Evolutionary conservation across 495 filamentous ascomycete species (phyloP).

Genomic region (Penicillium paradoxum): DNA sequence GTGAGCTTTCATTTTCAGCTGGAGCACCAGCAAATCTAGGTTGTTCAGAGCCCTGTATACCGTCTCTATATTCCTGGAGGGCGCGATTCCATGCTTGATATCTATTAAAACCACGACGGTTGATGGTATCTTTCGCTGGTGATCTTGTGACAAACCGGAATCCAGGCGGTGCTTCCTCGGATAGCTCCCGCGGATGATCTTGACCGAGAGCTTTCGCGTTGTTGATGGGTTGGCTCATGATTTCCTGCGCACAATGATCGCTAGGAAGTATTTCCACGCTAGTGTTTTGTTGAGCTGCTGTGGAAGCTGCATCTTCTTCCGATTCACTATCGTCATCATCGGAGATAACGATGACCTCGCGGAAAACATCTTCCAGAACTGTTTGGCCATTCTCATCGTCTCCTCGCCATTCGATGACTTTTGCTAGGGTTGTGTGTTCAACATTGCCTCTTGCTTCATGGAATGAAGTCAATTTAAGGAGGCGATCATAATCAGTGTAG

Average conservation of each 20-base stretch:
- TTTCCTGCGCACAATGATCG: slow-evolving; percentile 28
- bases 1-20: slow-evolving; percentile 17
- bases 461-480: slow-evolving; percentile 61
- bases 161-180: slow-evolving; percentile 36
- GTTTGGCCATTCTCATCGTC: slow-evolving; percentile 73
- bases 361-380: slow-evolving; percentile 73
- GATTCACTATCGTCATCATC: slow-evolving; percentile 68
- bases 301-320: slow-evolving; percentile 34
- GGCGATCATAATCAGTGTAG: slow-evolving; percentile 80
- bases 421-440: slow-evolving; percentile 63
- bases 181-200: slow-evolving; percentile 24
- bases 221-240: slow-evolving; percentile 29
- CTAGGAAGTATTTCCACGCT: slow-evolving; percentile 41
- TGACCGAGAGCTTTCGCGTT: slow-evolving; percentile 13
- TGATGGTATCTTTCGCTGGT: slow-evolving; percentile 28
- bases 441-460: slow-evolving; percentile 65
- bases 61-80: slow-evolving; percentile 35
- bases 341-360: slow-evolving; percentile 76
- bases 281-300: slow-evolving; percentile 21
- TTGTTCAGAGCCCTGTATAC: slow-evolving; percentile 17
- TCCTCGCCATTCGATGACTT: slow-evolving; percentile 81
- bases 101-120: slow-evolving; percentile 46
- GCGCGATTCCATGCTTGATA: slow-evolving; percentile 48
- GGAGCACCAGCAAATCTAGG: slow-evolving; percentile 1
- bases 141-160: slow-evolving; percentile 30